Base-by-base conservation (phyloP, 768 basidiomycete genomes). In the Mycena crocata region DNA sequence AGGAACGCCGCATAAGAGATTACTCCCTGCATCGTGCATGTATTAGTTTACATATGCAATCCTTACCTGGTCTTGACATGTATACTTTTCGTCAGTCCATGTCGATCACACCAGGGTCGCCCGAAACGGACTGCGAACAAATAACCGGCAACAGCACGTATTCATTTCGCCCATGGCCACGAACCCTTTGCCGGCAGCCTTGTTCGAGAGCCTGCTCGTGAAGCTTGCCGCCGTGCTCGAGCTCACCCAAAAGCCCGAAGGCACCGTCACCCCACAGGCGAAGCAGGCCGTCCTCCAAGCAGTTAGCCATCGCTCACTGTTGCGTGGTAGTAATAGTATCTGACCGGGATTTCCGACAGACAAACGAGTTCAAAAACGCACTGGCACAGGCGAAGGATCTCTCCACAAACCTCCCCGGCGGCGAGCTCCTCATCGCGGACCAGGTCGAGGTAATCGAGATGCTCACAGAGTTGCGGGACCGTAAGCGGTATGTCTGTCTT, bases 391-490 rank as follows among this genome's bases (percentile, higher is more conserved):
- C 92, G 0, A 91, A 86, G 72, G 86, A 90, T 12, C 77, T 87
- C 46, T 89, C 90, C 0, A 71, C 71, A 12, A 77, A 80, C 49
- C 80, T 94, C 8, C 90, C 92, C 0, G 93, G 93, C 3, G 93
- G 93, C 10, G 93, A 94, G 73, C 79, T 93, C 59, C 78, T 83
- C 49, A 83, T 88, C 42, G 81, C 86, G 42, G 90, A 93, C 55
- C 93, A 94, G 71, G 87, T 90, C 66, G 86, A 91, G 49, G 83
- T 93, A 7, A 89, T 93, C 49, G 76, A 78, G 35, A 90, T 93
- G 88, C 80, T 94, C 14, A 87, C 90, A 71, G 81, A 78, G 23
- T 69, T 94, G 62, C 84, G 85, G 62, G 86, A 89, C 66, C 84
- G 88, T 52, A 93, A 92, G 79, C 79, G 82, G 91, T 90, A 59